These are phyloP conservation scores for Entomortierella beljakovae DNA, from an alignment of 192 early-diverging fungal species.

Conservation along the genomic window DNA sequence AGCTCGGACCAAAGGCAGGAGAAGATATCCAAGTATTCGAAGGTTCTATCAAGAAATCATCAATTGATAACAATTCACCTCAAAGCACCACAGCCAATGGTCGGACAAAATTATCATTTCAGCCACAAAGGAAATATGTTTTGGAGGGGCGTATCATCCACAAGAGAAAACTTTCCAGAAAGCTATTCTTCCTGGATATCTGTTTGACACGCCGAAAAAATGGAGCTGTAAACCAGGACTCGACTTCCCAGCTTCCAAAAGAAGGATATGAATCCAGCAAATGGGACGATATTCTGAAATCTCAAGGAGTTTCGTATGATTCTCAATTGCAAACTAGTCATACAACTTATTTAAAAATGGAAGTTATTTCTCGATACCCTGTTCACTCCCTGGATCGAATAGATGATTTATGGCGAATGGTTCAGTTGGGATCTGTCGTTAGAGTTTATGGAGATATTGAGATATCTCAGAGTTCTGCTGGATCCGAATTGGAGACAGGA, in stretches of 20 bases:
- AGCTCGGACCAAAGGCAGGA: background rate
- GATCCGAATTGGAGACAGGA: background rate
- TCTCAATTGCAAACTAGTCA: background rate
- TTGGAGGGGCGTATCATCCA: conserved; percentile 49
- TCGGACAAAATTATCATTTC: conserved; percentile 7
- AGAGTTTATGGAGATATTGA: conserved; percentile 46
- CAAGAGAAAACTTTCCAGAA: conserved; percentile 40
- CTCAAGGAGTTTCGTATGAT: background rate
- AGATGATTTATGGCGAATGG: conserved; percentile 45
- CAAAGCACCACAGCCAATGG: background rate
- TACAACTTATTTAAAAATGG: conserved; percentile 7
- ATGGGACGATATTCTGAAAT: conserved; percentile 23
- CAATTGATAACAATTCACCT: background rate
- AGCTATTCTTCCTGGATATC: conserved; percentile 42
- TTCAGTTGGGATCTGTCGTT: conserved; percentile 37
- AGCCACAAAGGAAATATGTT: conserved; percentile 28
- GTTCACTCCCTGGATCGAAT: conserved; percentile 22
- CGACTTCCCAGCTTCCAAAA: background rate
- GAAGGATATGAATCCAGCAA: background rate
- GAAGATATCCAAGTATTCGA: background rate
- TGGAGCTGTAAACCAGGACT: background rate
- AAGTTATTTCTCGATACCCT: conserved; percentile 37
- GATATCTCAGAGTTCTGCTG: conserved; percentile 9
- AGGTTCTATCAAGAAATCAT: background rate
- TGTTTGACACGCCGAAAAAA: conserved; percentile 9